Evolutionary conservation across 148 eudicot species (phyloP).

Genomic region (Heliamphora exappendiculata): DNA sequence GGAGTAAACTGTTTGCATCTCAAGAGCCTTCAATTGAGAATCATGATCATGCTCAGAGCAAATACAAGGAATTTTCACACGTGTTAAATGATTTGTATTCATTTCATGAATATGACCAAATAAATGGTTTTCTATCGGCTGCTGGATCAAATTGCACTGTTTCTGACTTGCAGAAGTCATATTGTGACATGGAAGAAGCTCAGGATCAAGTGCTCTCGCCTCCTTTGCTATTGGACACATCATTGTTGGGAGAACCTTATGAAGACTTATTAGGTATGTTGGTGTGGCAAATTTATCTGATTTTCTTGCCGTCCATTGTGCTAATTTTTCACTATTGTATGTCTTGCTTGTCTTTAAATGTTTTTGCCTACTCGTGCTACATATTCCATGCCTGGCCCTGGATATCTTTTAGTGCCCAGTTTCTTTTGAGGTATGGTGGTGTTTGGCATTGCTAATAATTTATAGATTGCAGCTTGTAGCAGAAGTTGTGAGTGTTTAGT

Average conservation of each 20-base stretch:
- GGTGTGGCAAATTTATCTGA: not conserved
- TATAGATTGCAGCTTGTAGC: no score
- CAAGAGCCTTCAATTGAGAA: conserved; percentile 45
- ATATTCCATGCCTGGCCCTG: not conserved
- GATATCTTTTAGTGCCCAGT: not conserved
- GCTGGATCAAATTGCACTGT: conserved; percentile 55
- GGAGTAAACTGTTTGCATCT: conserved; percentile 45
- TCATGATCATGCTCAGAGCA: conserved; percentile 33
- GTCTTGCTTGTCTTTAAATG: not conserved
- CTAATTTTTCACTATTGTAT: not conserved
- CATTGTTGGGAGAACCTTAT: conserved; percentile 63
- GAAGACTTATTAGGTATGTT: conserved; percentile 32
- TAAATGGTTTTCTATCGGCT: conserved; percentile 53
- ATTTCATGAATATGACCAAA: conserved; percentile 53
- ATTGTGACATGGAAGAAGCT: conserved; percentile 63
- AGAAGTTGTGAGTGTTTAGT: no score
- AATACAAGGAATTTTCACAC: conserved; percentile 44
- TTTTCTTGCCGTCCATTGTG: not conserved
- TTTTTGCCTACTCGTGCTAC: not conserved
- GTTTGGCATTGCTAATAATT: no score
- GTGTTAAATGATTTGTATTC: conserved; percentile 44
- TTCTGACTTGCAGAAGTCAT: conserved; percentile 56
- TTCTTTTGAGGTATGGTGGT: not conserved
- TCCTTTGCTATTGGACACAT: conserved; percentile 75
- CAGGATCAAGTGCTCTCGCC: conserved; percentile 88